Conservation (phyloP, 148 eudicot species). For the Hydrangea macrophylla region DNA sequence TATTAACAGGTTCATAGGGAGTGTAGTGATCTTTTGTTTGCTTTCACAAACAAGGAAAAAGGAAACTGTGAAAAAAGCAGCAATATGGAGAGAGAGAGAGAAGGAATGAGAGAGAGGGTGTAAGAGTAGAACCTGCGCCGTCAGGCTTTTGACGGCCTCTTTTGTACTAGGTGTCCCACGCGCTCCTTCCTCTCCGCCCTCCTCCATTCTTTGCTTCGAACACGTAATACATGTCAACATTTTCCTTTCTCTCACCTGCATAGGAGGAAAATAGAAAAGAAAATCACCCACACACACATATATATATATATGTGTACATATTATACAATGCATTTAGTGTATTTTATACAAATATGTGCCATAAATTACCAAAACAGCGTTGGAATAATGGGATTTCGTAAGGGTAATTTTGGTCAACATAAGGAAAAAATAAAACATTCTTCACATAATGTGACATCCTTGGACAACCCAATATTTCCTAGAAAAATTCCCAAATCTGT, state of each 20-base stretch:
- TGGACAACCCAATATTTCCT: no score
- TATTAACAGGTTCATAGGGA: no score
- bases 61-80: neutral
- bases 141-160: slow-evolving; percentile 92
- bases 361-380: neutral
- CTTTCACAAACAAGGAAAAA: slow-evolving; percentile 22
- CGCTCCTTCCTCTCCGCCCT: slow-evolving; percentile 37
- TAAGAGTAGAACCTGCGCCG: slow-evolving; percentile 67
- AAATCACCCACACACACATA: no score
- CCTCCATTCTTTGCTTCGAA: slow-evolving; percentile 68
- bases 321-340: neutral
- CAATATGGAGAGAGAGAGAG: neutral
- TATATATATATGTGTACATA: neutral
- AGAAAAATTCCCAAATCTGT: neutral
- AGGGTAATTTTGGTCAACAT: neutral
- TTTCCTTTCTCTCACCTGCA: slow-evolving; percentile 17
- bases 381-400: neutral
- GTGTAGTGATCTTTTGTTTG: neutral
- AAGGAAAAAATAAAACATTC: neutral
- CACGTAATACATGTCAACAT: slow-evolving; percentile 98
- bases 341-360: neutral
- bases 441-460: neutral
- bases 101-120: slow-evolving; percentile 5
- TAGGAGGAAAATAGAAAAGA: neutral
- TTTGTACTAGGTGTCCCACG: slow-evolving; percentile 75